A percentile compares a stretch with the other conserved stretches of the same genome.
Evolutionary conservation across 2,329 filamentous ascomycete species (phyloP).

Genomic region (Pleoardoris graminearum): DNA sequence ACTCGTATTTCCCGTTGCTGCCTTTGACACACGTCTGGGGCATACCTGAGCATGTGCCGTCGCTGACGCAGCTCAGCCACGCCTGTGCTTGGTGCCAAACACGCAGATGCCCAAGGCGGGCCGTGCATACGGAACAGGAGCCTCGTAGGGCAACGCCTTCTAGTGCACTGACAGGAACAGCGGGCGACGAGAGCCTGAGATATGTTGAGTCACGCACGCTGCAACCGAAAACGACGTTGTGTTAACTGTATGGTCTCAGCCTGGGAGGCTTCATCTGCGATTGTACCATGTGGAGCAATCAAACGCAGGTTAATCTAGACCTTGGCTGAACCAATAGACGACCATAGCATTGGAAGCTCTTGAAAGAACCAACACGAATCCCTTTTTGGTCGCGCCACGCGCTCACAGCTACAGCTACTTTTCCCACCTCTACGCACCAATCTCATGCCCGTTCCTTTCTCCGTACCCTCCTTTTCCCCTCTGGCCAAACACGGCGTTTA

Average conservation of each 20-base stretch:
- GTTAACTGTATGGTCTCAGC: neutral
- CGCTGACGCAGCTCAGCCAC: slow-evolving; percentile 1
- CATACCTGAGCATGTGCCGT: neutral
- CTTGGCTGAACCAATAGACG: too few relatives aligned
- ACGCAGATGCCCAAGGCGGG: slow-evolving; percentile 3
- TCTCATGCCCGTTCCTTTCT: slow-evolving; percentile 30
- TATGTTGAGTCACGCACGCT: neutral
- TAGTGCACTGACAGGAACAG: too few relatives aligned
- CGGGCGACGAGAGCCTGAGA: too few relatives aligned
- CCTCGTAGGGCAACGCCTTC: neutral
- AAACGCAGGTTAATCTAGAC: neutral
- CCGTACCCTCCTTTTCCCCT: slow-evolving; percentile 21
- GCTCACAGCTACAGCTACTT: too few relatives aligned
- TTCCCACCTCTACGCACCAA: slow-evolving; percentile 3
- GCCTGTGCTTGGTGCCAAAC: neutral
- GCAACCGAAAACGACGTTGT: neutral
- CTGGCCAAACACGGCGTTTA: slow-evolving; percentile 69
- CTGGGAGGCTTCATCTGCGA: too few relatives aligned
- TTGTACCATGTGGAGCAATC: neutral
- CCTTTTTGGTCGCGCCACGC: too few relatives aligned
- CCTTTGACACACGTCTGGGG: too few relatives aligned
- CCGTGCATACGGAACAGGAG: slow-evolving; percentile 1
- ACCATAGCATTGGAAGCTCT: too few relatives aligned
- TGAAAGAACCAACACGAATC: too few relatives aligned
- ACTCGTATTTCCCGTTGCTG: neutral